Conservation (phyloP, 176 grass and related monocot genomes). For the Oryza meridionalis region DNA sequence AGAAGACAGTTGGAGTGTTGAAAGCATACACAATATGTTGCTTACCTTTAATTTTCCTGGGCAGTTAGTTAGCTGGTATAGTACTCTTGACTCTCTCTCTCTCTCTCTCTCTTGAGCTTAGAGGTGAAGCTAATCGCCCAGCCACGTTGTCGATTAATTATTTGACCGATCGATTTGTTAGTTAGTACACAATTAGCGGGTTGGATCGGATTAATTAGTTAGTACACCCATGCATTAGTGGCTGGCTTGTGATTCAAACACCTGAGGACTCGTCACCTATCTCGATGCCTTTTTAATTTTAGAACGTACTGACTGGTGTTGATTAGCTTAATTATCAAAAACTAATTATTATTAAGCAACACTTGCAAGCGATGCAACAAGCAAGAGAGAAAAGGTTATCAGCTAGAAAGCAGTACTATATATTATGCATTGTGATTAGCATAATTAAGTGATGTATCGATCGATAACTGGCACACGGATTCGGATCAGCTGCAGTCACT, state of each 20-base stretch:
- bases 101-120: too few relatives aligned
- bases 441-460: neutral
- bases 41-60: too few relatives aligned
- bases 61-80: too few relatives aligned
- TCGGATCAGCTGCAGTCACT: too few relatives aligned
- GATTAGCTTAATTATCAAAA: neutral
- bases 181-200: neutral
- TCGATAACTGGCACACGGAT: neutral
- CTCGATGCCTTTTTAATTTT: neutral
- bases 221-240: neutral
- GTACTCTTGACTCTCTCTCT: too few relatives aligned
- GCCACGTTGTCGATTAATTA: neutral
- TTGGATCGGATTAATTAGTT: neutral
- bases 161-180: neutral
- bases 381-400: neutral
- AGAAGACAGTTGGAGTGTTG: too few relatives aligned
- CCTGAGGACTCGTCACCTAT: neutral
- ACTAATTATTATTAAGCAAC: neutral
- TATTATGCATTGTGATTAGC: neutral
- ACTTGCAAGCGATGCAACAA: neutral
- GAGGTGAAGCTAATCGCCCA: neutral
- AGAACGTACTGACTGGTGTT: neutral
- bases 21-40: too few relatives aligned
- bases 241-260: neutral
- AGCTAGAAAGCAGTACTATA: neutral